Evolutionary conservation across 2,329 filamentous ascomycete species (phyloP), one percentile per base, ranked within the genome.

Genomic region (Juglanconis juglandina): DNA sequence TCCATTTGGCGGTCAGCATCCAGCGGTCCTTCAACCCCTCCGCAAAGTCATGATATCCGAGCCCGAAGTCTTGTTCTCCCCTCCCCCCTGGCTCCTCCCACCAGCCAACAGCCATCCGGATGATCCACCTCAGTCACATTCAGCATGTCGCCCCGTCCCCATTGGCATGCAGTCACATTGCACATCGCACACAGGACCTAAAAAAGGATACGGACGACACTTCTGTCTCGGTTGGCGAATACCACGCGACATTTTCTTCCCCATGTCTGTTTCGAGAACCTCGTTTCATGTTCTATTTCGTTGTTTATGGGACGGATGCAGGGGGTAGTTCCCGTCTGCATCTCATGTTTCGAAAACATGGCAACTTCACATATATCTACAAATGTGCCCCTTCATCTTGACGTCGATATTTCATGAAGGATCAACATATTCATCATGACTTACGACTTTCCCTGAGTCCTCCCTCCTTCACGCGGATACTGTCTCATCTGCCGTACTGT

Each of bases 221-320:
- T 35, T 17, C n/a, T 30, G 10, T 14, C 37, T 42, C 32, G 41
- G 34, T 24, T 24, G 33, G n/a, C 17, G 50, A 47, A 30, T 32
- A 61, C 41, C 44, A 47, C 44, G 44, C 17, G 13, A 47, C 13
- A 11, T 4, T 14, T 13, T 11, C 5, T 24, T 47, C 10, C 44
- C 10, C 44, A 47, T 53, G 58, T 66, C 65, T 66, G 58, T 53
- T 61, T 66, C 65, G 64, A 60, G 64, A 64, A 63, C 60, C 58
- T 50, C 63, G 59, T 66, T 68, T 67, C 54, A 61, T 65, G 53
- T 62, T 61, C 49, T 59, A 48, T 60, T 41, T 61, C 53, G 55
- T 65, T 64, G 66, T 63, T 64, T 64, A 53, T 66, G 7, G 14
- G 5, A 14, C 44, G 17, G n/a, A 47, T 47, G 44, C 17, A 47